Evolutionary conservation across 163 green algal species (phyloP), one percentile per base, ranked within the genome.

Genomic region (Chloromonas sp.): DNA sequence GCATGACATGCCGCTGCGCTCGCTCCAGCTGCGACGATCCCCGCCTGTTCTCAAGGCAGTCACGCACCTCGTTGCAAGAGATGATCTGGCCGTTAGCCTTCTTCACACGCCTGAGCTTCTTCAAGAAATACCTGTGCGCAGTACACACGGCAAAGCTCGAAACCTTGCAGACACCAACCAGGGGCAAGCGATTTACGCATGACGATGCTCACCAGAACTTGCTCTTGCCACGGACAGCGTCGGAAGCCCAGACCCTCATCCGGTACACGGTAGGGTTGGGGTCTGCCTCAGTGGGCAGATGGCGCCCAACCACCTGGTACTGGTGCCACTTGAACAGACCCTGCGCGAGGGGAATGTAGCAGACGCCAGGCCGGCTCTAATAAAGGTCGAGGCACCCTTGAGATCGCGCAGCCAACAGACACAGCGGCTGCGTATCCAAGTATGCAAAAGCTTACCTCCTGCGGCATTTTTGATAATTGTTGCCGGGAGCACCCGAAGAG

Each of bases 61-160:
- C 58, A 83, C 90, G 60, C 82, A 98, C 96, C 96, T 99, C 97
- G 89, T 98, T 99, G 87, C 92, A 91, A 58, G 97, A 90, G 15
- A 99, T 84, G 87, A 99, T 96, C 93, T 99, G 97, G 76, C 97
- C 97, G 92, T 99, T 98, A 81, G 96, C 94, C 95, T 99, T 99
- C 97, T 99, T 99, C 85, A 99, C 97, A 89, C 96, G 95, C 60
- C 95, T 90, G 79, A 99, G 93, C 92, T 97, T 98, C 77, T 93
- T 92, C 86, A 99, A 89, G 93, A 99, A 99, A 91, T 99, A 99
- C 96, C 96, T 99, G 94, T n/a, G 5, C 66, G 66, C 66, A 74
- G 66, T 74, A 74, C 66, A 74, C 66, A 36, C 36, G 36, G 36
- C 36, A 36, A 36, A 36, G 36, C 36, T 36, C 36, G 36, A 36